phyloP scores from a whole-genome alignment of 2,329 filamentous ascomycete species.

The Scedosporium minutisporum region DNA sequence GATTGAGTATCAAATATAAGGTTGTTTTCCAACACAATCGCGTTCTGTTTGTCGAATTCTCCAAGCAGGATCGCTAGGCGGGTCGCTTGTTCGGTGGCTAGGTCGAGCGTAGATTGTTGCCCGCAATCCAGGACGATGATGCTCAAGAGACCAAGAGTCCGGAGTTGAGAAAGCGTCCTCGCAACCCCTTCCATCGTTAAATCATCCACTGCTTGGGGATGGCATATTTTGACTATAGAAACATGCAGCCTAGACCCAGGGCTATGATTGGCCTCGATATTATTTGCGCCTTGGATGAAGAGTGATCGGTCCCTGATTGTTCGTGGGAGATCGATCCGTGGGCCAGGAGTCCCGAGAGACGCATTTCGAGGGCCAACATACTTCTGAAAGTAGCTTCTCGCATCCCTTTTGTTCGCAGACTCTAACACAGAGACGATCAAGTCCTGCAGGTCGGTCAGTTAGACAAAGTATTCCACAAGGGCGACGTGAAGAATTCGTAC shows the following conservation, averaged over 20 bases:
- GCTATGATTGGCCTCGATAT: background rate
- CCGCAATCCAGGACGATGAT: slow-evolving; percentile 74
- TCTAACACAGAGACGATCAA: slow-evolving; percentile 80
- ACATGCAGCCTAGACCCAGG: slow-evolving; percentile 36
- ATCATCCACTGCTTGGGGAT: slow-evolving; percentile 61
- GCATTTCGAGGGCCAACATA: slow-evolving; percentile 39
- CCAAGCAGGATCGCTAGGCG: slow-evolving; percentile 70
- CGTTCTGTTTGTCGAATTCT: slow-evolving; percentile 55
- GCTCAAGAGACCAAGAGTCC: slow-evolving; percentile 69
- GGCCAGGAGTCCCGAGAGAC: slow-evolving; percentile 12
- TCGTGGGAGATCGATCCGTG: slow-evolving; percentile 4
- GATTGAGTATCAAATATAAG: slow-evolving; percentile 11
- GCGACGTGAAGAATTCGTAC: background rate
- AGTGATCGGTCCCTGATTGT: slow-evolving; percentile 2
- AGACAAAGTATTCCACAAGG: background rate
- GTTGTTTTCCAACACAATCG: slow-evolving; percentile 52
- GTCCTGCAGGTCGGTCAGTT: slow-evolving; percentile 41
- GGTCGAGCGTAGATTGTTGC: slow-evolving; percentile 26
- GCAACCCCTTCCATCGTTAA: slow-evolving; percentile 64
- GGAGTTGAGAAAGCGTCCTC: slow-evolving; percentile 74
- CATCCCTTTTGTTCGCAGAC: slow-evolving; percentile 85
- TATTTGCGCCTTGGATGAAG: slow-evolving; percentile 4
- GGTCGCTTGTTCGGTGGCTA: slow-evolving; percentile 54
- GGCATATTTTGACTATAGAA: slow-evolving; percentile 75
- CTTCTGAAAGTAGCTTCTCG: slow-evolving; percentile 81